A percentile compares a stretch with the other conserved stretches of the same genome.
Conservation (phyloP, 129 eudicot species). For the Helianthus annuus region DNA sequence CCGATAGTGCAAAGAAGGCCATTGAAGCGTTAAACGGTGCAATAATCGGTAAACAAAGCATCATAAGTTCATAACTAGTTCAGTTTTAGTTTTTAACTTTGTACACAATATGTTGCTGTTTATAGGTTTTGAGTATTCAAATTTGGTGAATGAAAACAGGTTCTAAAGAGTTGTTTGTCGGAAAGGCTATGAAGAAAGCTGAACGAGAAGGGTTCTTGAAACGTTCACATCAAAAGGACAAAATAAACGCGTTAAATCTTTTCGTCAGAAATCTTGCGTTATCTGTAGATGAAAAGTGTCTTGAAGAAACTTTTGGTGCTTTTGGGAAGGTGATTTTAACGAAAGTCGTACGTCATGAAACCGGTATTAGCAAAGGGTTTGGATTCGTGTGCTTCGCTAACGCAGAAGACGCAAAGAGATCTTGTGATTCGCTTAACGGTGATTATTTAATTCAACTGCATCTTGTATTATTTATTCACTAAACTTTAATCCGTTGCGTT, state of each 20-base stretch:
- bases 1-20: slow-evolving; percentile 52
- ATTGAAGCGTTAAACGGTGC: slow-evolving; percentile 47
- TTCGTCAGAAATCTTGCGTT: slow-evolving; percentile 38
- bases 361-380: slow-evolving; percentile 51
- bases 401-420: slow-evolving; percentile 42
- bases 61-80: slow-evolving; percentile 12
- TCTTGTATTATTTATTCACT: not conserved
- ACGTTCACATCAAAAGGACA: slow-evolving; percentile 19
- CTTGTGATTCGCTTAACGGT: slow-evolving; percentile 50
- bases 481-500: not conserved
- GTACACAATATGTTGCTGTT: not conserved
- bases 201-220: slow-evolving; percentile 37
- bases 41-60: slow-evolving; percentile 34
- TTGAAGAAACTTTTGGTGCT: slow-evolving; percentile 38
- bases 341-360: slow-evolving; percentile 38
- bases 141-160: slow-evolving; percentile 30
- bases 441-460: slow-evolving; percentile 7
- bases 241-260: slow-evolving; percentile 25
- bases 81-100: not conserved
- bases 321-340: slow-evolving; percentile 40
- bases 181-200: slow-evolving; percentile 46
- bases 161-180: slow-evolving; percentile 48
- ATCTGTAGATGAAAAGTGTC: slow-evolving; percentile 38
- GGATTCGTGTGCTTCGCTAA: slow-evolving; percentile 51
- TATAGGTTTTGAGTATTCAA: not conserved